These are phyloP conservation scores for Taphrina sp. DNA, from an alignment of 1,139 yeast species.

Conservation along the genomic window DNA sequence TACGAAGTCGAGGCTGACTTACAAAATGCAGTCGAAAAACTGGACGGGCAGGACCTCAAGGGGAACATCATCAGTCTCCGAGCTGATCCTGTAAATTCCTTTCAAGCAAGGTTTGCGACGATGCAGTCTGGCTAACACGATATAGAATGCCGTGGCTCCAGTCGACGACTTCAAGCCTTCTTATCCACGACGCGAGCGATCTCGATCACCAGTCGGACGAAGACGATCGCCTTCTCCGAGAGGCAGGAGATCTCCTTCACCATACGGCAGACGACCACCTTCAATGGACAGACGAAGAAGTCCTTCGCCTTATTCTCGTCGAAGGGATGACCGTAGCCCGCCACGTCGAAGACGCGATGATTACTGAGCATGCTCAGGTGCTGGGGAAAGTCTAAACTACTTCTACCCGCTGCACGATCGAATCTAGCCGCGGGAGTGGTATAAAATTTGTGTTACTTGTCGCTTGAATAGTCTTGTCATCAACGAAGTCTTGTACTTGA, in stretches of 20 bases:
- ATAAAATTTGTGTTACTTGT: no score
- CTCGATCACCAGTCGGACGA: slow-evolving; percentile 27
- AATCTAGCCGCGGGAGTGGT: no score
- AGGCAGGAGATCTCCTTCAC: slow-evolving; percentile 18
- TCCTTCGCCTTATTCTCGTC: slow-evolving; percentile 29
- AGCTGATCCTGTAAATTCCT: slow-evolving; percentile 39
- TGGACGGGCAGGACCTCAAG: slow-evolving; percentile 39
- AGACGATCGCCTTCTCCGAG: slow-evolving; percentile 23
- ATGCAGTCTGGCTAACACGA: slow-evolving; percentile 8
- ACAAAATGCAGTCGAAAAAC: slow-evolving; percentile 39
- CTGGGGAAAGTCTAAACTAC: no score
- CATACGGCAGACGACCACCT: slow-evolving; percentile 6
- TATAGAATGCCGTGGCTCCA: slow-evolving; percentile 25
- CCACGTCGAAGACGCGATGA: slow-evolving; percentile 33
- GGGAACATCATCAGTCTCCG: slow-evolving; percentile 39
- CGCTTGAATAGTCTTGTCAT: no score
- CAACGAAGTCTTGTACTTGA: no score
- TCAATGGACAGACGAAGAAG: slow-evolving; percentile 13
- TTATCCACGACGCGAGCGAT: slow-evolving; percentile 28
- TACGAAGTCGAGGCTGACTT: slow-evolving; percentile 40
- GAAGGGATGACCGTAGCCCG: slow-evolving; percentile 28
- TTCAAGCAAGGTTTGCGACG: background rate
- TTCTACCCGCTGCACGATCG: no score
- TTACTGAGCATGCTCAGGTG: no score
- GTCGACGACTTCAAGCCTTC: slow-evolving; percentile 37